Conservation (phyloP, 225 moss, liverwort and hornwort genomes). For the Pseudoscleropodium purum region DNA sequence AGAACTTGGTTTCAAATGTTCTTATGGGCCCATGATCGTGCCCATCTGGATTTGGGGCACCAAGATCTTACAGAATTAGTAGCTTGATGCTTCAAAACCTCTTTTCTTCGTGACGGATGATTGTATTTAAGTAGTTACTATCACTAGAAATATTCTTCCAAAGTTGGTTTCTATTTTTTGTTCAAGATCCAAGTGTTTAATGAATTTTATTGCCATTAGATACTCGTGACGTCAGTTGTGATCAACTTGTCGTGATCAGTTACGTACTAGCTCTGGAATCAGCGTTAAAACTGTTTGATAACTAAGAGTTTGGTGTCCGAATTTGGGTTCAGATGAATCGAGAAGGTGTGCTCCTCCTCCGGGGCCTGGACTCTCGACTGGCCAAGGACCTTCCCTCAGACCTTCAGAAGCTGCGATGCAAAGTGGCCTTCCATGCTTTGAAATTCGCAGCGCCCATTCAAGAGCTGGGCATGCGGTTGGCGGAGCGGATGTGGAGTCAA, state of each 20-base stretch:
- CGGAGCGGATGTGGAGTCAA: slow-evolving; percentile 39
- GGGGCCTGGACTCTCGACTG: slow-evolving; percentile 49
- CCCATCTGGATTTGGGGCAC: neutral
- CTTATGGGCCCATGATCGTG: no score
- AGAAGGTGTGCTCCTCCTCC: slow-evolving; percentile 47
- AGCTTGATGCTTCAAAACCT: neutral
- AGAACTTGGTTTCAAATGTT: neutral
- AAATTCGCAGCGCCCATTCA: slow-evolving; percentile 47
- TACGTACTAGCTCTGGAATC: neutral
- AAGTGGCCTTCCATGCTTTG: slow-evolving; percentile 59
- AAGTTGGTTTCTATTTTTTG: neutral
- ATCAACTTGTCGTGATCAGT: neutral
- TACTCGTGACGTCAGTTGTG: neutral
- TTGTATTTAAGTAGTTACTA: no score
- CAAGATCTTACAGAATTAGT: neutral
- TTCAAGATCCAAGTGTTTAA: no score
- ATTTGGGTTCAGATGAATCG: slow-evolving; percentile 19
- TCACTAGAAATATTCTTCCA: neutral
- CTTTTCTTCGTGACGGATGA: neutral
- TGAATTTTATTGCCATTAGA: neutral
- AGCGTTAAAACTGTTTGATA: no score
- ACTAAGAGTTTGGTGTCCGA: neutral
- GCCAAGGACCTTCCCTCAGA: slow-evolving; percentile 47
- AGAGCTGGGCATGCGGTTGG: slow-evolving; percentile 39
- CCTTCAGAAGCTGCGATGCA: slow-evolving; percentile 60